Evolutionary conservation across 129 eudicot genomes (phyloP), one percentile per base, ranked within the genome.

Genomic region (Flaveria robusta): DNA sequence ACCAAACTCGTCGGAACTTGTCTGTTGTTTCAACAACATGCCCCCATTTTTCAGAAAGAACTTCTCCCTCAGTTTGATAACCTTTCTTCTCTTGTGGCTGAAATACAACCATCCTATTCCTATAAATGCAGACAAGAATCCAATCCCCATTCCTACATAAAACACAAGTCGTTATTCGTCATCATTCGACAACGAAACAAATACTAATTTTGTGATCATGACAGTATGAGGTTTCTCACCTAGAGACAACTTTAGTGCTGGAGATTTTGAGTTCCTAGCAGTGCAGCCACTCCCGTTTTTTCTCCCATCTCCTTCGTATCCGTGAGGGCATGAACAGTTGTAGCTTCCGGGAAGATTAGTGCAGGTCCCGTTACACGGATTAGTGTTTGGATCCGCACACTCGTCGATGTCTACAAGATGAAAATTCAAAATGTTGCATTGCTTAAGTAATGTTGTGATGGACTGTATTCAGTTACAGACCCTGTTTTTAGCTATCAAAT

Each of bases 91-190:
- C 60, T 54, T 12, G 60, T 54, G 60, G 60, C 24, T 54, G 60
- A 54, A 54, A 19, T 54, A 54, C 60, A 54, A 7, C 60, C 60
- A 54, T 54, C 60, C 60, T 24, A 54, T 54, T 54, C 24, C 60
- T 54, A 54, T 54, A 54, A 54, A 54, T 19, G 20, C n/a, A 54
- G 60, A 54, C 26, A 54, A 7, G 60, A 54, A 54, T 54, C 60
- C 60, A 54, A 54, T 54, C 60, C 60, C 60, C 9, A 54, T 19
- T 19, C 60, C 60, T 54, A 0, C 60, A 54, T 54, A 54, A 47
- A 54, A 19, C n/a, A 19, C 60, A 54, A 54, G 19, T 9, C 13
- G 14, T 43, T 43, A 43, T 11, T 9, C 47, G 13, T 2, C 3
- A 43, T 43, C 13, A 9, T 43, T 43, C 2, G 2, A 8, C 0